Evolutionary conservation across 495 filamentous ascomycete species (phyloP).

Genomic region (Neurospora africana): DNA sequence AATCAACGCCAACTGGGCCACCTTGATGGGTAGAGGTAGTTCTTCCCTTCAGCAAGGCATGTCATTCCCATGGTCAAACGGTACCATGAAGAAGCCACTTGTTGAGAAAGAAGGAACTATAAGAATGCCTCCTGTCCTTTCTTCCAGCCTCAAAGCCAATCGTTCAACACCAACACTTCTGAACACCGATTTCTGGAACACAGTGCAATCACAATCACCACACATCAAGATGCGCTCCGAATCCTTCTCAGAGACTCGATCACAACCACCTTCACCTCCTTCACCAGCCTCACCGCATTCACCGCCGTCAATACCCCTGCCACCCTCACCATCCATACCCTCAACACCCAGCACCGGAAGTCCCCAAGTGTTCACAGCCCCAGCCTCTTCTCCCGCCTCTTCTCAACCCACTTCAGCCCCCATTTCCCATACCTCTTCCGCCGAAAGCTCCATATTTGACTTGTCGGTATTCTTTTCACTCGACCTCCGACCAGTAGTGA

Average conservation of each 20-base stretch:
- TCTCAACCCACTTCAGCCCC: neutral
- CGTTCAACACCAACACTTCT: neutral
- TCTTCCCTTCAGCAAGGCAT: neutral
- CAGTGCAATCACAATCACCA: neutral
- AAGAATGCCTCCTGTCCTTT: neutral
- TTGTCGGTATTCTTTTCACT: neutral
- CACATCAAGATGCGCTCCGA: neutral
- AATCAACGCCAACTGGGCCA: neutral
- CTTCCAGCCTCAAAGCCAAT: neutral
- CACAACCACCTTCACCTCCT: neutral
- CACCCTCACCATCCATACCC: neutral
- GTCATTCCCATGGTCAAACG: neutral
- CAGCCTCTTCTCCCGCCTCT: neutral
- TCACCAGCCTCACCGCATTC: neutral
- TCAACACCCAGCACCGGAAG: neutral
- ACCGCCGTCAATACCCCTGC: neutral
- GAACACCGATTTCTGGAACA: neutral
- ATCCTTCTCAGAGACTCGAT: neutral
- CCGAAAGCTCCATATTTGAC: neutral
- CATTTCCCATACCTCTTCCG: neutral
- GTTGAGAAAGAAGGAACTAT: neutral
- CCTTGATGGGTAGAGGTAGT: neutral
- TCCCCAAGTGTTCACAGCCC: neutral
- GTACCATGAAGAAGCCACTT: neutral
- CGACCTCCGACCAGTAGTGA: neutral